A percentile compares a stretch with the other conserved stretches of the same genome.
phyloP scores from a whole-genome alignment of 2,329 filamentous ascomycete genomes.

The Rutstroemia sp. region DNA sequence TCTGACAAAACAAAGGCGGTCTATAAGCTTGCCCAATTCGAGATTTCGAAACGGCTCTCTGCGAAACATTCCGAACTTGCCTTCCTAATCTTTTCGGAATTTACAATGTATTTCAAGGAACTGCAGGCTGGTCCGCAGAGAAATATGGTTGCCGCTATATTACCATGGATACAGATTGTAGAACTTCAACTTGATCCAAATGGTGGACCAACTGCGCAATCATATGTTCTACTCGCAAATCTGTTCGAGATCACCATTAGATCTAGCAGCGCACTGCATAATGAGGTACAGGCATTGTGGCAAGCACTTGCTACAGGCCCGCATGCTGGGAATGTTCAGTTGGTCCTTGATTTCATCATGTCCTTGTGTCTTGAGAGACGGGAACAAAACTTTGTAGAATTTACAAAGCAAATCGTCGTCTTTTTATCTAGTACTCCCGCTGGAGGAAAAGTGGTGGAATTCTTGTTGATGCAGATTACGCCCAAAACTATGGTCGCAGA shows the following conservation, averaged over 20 bases:
- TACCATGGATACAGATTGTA: constrained; percentile 94
- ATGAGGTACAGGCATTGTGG: constrained; percentile 96
- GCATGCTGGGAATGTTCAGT: constrained; percentile 85
- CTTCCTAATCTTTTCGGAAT: constrained; percentile 93
- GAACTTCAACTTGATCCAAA: constrained; percentile 89
- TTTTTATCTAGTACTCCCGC: constrained; percentile 82
- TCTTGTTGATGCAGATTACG: constrained; percentile 81
- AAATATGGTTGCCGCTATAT: constrained; percentile 87
- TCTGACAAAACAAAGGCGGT: constrained; percentile 98
- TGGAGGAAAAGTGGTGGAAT: constrained; percentile 88
- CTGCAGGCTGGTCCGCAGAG: constrained; percentile 76
- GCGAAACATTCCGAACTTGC: constrained; percentile 84
- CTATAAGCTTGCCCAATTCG: constrained; percentile 95
- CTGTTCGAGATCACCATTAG: constrained; percentile 94
- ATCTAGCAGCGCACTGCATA: constrained; percentile 79
- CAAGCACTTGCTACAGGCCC: constrained; percentile 91
- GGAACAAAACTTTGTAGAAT: constrained; percentile 97
- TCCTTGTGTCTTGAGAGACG: constrained; percentile 84
- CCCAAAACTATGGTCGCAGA: constrained; percentile 97
- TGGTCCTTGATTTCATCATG: constrained; percentile 96
- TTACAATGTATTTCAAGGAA: constrained; percentile 86
- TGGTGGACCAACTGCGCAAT: constrained; percentile 81
- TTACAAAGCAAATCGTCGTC: constrained; percentile 96
- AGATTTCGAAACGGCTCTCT: constrained; percentile 84
- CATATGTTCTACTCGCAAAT: constrained; percentile 92